phyloP scores from a whole-genome alignment of 2,329 filamentous ascomycete genomes.

The Coniochaeta pulveracea region DNA sequence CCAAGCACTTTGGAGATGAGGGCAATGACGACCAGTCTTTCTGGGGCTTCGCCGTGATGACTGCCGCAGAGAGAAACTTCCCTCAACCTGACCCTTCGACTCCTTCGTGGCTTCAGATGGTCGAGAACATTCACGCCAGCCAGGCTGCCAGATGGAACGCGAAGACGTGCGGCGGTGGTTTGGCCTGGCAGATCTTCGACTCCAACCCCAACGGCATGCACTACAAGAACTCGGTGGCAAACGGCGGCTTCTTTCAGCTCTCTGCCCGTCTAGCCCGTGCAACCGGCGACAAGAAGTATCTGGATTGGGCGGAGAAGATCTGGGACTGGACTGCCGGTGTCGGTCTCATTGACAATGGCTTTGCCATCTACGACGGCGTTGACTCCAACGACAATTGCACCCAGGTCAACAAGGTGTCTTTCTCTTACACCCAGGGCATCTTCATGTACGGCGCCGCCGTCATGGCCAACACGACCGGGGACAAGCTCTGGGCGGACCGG shows the following conservation, averaged over 20 bases:
- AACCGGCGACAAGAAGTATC: constrained; percentile 54
- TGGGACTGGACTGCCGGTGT: constrained; percentile 52
- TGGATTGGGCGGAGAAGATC: constrained; percentile 54
- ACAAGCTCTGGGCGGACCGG: constrained; percentile 41
- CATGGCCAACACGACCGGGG: constrained; percentile 48
- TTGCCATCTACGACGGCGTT: constrained; percentile 53
- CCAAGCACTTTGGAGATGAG: constrained; percentile 43
- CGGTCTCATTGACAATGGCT: constrained; percentile 44
- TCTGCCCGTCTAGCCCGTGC: constrained; percentile 63
- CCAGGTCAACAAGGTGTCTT: constrained; percentile 40
- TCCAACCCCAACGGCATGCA: constrained; percentile 63
- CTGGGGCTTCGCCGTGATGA: constrained; percentile 58
- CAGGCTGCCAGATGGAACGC: constrained; percentile 62
- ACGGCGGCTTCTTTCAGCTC: constrained; percentile 75
- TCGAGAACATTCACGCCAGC: constrained; percentile 60
- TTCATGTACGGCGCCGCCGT: constrained; percentile 54
- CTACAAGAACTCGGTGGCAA: constrained; percentile 76
- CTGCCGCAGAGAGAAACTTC: constrained; percentile 58
- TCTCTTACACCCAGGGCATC: constrained; percentile 55
- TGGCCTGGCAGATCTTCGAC: constrained; percentile 73
- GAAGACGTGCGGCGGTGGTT: constrained; percentile 55
- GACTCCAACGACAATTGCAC: constrained; percentile 41
- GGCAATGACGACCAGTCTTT: constrained; percentile 70
- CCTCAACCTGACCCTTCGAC: constrained; percentile 44
- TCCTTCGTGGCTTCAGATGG: constrained; percentile 56